A percentile compares a stretch with the other conserved stretches of the same genome.
Conservation (phyloP, 2,329 filamentous ascomycete genomes). For the Davidsoniella neocaledoniae region DNA sequence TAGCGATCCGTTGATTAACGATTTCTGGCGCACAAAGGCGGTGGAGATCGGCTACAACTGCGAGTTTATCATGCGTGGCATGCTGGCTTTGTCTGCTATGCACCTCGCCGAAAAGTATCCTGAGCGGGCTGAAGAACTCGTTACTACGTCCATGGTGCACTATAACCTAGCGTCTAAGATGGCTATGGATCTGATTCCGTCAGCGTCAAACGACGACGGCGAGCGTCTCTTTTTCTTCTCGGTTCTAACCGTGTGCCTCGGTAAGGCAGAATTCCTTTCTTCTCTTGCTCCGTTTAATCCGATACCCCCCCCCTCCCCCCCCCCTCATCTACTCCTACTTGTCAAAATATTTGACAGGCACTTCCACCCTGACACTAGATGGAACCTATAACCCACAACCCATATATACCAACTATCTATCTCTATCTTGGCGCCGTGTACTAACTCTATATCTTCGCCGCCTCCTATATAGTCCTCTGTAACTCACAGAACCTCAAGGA, state of each 20-base stretch:
- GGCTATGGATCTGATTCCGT: constrained; percentile 17
- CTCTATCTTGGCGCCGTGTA: too few species aligned
- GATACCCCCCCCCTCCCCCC: background rate
- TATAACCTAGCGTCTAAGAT: constrained; percentile 17
- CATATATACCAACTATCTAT: too few species aligned
- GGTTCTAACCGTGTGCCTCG: constrained; percentile 21
- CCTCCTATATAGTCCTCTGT: constrained; percentile 15
- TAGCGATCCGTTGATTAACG: constrained; percentile 23
- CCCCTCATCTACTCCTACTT: background rate
- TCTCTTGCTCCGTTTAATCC: background rate
- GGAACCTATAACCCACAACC: too few species aligned
- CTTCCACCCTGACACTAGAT: too few species aligned
- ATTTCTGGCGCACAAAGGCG: constrained; percentile 29
- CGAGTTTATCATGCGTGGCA: constrained; percentile 30
- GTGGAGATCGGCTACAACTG: constrained; percentile 29
- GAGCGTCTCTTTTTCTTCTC: constrained; percentile 18
- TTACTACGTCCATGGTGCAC: constrained; percentile 14
- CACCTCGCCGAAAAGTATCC: constrained; percentile 23
- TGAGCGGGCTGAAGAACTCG: constrained; percentile 12
- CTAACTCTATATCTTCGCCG: background rate
- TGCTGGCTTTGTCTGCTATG: constrained; percentile 31
- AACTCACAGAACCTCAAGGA: constrained; percentile 18
- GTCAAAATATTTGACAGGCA: background rate
- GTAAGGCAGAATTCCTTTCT: too few species aligned
- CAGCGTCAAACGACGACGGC: constrained; percentile 14